A percentile compares a stretch with the other conserved stretches of the same genome.
These are phyloP conservation scores for Leptographium radiaticola DNA, from an alignment of 2,329 filamentous ascomycete species.

Conservation along the genomic window DNA sequence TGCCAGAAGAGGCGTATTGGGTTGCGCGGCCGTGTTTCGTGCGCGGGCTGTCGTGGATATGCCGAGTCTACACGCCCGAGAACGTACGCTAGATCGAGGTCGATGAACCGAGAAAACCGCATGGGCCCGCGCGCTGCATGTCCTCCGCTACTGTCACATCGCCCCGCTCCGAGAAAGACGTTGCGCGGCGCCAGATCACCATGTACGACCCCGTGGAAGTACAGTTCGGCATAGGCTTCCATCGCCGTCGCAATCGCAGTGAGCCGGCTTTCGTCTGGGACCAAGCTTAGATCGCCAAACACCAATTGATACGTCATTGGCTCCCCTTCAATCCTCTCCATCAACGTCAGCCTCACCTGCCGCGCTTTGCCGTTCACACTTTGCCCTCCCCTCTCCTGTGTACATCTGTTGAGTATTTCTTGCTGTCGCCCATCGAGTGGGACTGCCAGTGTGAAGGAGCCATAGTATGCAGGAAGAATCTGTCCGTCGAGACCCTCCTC, in stretches of 20 bases:
- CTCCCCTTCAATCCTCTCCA: constrained; percentile 3
- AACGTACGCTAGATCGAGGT: constrained; percentile 9
- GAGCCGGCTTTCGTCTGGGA: constrained; percentile 4
- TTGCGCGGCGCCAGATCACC: constrained; percentile 11
- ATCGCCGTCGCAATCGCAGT: constrained; percentile 5
- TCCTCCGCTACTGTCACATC: neutral
- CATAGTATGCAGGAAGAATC: constrained; percentile 7
- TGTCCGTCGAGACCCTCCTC: constrained; percentile 6
- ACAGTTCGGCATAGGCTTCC: constrained; percentile 9
- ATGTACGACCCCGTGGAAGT: constrained; percentile 9
- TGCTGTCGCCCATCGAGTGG: constrained; percentile 4
- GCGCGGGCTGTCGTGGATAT: neutral
- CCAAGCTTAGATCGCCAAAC: constrained; percentile 5
- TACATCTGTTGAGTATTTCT: neutral
- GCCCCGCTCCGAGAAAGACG: constrained; percentile 5
- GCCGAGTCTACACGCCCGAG: constrained; percentile 3
- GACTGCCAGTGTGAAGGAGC: constrained; percentile 7
- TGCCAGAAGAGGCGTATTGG: constrained; percentile 10
- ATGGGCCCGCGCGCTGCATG: neutral
- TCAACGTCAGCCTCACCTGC: constrained; percentile 7
- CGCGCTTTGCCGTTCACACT: neutral
- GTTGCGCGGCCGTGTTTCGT: constrained; percentile 7
- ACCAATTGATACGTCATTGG: constrained; percentile 7
- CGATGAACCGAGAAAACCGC: constrained; percentile 9
- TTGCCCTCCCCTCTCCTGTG: neutral